phyloP scores from a whole-genome alignment of 2,329 filamentous ascomycete species.

The Trichophyton benhamiae region DNA sequence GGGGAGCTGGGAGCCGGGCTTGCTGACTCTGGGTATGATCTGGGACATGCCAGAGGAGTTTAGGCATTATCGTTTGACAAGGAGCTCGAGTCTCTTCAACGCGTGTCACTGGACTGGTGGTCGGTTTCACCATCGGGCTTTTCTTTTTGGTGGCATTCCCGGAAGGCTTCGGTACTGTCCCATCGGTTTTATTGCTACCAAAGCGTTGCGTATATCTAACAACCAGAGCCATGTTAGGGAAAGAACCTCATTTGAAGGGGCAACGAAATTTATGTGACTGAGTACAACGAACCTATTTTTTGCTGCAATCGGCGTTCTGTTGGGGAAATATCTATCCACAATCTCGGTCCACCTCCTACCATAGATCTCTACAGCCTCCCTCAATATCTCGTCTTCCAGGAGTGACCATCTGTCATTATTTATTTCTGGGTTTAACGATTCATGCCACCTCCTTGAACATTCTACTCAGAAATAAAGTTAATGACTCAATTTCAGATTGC shows the following conservation, averaged over 20 bases:
- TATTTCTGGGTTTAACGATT: slow-evolving; percentile 5
- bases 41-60: slow-evolving; percentile 5
- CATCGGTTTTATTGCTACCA: not conserved
- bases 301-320: slow-evolving; percentile 4
- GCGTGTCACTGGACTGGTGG: not conserved
- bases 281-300: slow-evolving; percentile 3
- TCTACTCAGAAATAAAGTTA: not conserved
- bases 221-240: not conserved
- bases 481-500: not conserved
- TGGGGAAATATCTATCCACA: slow-evolving; percentile 6
- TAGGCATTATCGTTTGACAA: slow-evolving; percentile 5
- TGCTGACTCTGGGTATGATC: slow-evolving; percentile 5
- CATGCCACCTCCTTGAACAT: slow-evolving; percentile 5
- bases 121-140: not conserved
- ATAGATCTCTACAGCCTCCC: slow-evolving; percentile 4
- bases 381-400: slow-evolving; percentile 5
- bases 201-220: slow-evolving; percentile 7
- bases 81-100: not conserved
- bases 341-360: slow-evolving; percentile 5
- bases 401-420: slow-evolving; percentile 7
- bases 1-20: not conserved
- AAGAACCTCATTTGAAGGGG: not conserved
- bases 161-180: not conserved
- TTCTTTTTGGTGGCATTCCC: not conserved
- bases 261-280: not conserved